These are phyloP conservation scores for Heliosperma pusillum DNA, from an alignment of 148 eudicot species.

Conservation along the genomic window DNA sequence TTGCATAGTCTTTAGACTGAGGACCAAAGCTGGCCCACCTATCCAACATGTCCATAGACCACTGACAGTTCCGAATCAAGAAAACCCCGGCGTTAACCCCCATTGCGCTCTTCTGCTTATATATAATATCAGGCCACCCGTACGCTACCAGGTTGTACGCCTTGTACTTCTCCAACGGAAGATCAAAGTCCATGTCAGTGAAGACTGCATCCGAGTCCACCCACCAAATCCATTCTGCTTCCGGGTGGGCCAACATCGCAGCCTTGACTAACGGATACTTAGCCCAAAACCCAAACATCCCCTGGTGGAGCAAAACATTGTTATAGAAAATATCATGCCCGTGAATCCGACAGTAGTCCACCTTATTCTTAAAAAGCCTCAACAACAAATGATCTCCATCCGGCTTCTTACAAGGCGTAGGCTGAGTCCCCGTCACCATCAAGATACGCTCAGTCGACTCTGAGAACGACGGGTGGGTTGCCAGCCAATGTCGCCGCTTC, in stretches of 20 bases:
- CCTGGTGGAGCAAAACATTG: conserved; percentile 54
- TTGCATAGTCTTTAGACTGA: conserved; percentile 41
- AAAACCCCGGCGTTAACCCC: conserved; percentile 76
- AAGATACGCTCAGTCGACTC: not conserved
- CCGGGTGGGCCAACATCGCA: conserved; percentile 88
- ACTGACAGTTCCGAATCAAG: conserved; percentile 71
- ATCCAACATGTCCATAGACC: conserved; percentile 74
- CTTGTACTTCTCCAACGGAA: conserved; percentile 57
- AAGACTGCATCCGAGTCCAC: conserved; percentile 82
- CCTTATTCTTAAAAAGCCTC: conserved; percentile 71
- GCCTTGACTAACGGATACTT: conserved; percentile 67
- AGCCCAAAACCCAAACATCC: conserved; percentile 70
- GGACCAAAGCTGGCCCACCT: conserved; percentile 79
- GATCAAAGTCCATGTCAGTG: conserved; percentile 79
- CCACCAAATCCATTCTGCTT: conserved; percentile 94
- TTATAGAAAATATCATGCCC: conserved; percentile 74
- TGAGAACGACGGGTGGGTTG: not conserved
- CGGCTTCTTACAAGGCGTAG: conserved; percentile 25
- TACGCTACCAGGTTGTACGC: conserved; percentile 57
- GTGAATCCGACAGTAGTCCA: conserved; percentile 74
- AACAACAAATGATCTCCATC: conserved; percentile 63
- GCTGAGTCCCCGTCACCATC: conserved; percentile 13
- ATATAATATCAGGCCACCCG: conserved; percentile 50
- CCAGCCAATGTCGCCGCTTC: conserved; percentile 11
- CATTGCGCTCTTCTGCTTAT: conserved; percentile 51